Evolutionary conservation across 495 filamentous ascomycete genomes (phyloP).

Genomic region (Aspergillus incahuasiensis): DNA sequence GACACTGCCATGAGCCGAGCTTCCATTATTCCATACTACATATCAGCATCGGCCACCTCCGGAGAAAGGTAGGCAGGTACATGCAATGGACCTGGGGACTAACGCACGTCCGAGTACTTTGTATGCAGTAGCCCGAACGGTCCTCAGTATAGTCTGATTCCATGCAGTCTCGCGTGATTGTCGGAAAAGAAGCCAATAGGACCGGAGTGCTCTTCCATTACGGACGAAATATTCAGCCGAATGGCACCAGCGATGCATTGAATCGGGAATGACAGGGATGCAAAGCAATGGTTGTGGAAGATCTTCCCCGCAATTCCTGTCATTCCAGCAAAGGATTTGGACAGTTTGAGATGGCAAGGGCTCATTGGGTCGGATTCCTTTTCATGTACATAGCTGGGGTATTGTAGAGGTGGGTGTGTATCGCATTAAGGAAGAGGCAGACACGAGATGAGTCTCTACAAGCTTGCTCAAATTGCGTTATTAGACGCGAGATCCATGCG

Average conservation of each 20-base stretch:
- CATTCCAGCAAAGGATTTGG: not conserved
- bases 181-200: not conserved
- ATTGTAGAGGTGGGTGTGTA: too few relatives aligned
- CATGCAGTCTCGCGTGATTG: not conserved
- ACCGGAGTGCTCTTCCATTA: not conserved
- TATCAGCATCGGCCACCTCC: not conserved
- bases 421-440: not conserved
- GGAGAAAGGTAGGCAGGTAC: not conserved
- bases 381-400: too few relatives aligned
- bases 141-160: too few relatives aligned
- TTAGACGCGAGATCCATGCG: too few relatives aligned
- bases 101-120: too few relatives aligned
- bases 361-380: not conserved
- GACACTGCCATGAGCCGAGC: not conserved
- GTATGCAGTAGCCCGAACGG: too few relatives aligned
- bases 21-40: not conserved
- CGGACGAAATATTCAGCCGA: not conserved
- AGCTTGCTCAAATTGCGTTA: too few relatives aligned
- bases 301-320: conserved; percentile 9
- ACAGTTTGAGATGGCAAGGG: not conserved
- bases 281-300: conserved; percentile 1
- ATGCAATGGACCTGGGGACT: too few relatives aligned
- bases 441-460: not conserved
- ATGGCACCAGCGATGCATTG: not conserved
- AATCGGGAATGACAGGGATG: not conserved